Conservation (phyloP, 805 yeast genomes). For the Maudiozyma turicensis region DNA sequence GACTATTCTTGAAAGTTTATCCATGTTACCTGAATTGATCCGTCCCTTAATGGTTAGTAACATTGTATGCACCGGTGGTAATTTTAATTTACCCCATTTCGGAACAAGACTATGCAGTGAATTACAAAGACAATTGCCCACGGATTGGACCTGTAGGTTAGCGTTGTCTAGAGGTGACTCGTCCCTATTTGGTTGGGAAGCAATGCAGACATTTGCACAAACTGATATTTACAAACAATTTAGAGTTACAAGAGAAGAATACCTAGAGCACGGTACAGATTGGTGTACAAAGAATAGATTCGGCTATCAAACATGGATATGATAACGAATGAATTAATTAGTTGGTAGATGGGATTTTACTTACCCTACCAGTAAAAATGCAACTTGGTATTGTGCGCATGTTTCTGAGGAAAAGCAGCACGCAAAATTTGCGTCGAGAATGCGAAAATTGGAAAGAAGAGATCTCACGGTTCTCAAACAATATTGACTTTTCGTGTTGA, state of each 20-base stretch:
- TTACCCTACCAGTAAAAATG: no score
- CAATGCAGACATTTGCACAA: slow-evolving; percentile 40
- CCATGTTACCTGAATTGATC: slow-evolving; percentile 60
- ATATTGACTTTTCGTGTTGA: not conserved
- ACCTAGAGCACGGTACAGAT: slow-evolving; percentile 67
- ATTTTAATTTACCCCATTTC: slow-evolving; percentile 60
- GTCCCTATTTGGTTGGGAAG: slow-evolving; percentile 46
- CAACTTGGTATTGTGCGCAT: no score
- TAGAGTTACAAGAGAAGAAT: slow-evolving; percentile 67
- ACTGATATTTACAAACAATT: slow-evolving; percentile 37
- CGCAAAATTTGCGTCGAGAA: no score
- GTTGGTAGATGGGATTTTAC: no score
- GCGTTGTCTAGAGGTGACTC: slow-evolving; percentile 27
- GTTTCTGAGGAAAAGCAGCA: no score
- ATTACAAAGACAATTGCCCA: slow-evolving; percentile 57
- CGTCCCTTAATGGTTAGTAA: slow-evolving; percentile 73
- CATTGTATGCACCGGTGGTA: slow-evolving; percentile 76
- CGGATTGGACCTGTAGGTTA: slow-evolving; percentile 56
- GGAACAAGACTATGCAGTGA: slow-evolving; percentile 50
- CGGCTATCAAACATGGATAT: slow-evolving; percentile 33
- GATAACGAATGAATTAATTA: not conserved
- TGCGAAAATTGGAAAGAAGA: no score
- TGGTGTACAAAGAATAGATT: slow-evolving; percentile 36
- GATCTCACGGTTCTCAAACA: no score
- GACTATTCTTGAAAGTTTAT: slow-evolving; percentile 57